Percentiles rank a stretch among this genome's conserved stretches.
phyloP scores from a whole-genome alignment of 148 eudicot species.

The Nyssa sinensis region DNA sequence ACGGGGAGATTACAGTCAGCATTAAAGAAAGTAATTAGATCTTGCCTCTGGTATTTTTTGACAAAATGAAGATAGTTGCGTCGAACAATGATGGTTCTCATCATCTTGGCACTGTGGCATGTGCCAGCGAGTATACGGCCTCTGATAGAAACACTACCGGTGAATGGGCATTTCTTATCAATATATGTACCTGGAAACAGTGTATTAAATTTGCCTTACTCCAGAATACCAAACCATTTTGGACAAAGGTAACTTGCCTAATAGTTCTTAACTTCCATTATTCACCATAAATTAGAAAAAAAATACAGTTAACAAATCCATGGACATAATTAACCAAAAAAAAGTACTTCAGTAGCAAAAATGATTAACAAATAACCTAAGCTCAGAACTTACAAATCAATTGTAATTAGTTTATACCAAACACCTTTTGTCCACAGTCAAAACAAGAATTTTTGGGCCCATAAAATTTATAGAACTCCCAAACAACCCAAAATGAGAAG shows the following conservation, averaged over 20 bases:
- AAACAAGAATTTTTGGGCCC: too few relatives aligned
- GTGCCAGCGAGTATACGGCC: constrained; percentile 81
- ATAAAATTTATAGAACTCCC: too few relatives aligned
- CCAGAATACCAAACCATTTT: not conserved
- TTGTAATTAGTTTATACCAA: too few relatives aligned
- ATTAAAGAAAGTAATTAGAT: not conserved
- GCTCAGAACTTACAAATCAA: too few relatives aligned
- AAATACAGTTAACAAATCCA: too few relatives aligned
- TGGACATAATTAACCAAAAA: too few relatives aligned
- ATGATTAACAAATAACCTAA: too few relatives aligned
- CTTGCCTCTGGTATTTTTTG: constrained; percentile 72
- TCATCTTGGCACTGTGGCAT: constrained; percentile 92
- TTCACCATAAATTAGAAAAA: too few relatives aligned
- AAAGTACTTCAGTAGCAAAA: too few relatives aligned
- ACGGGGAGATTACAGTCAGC: not conserved
- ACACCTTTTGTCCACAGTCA: too few relatives aligned
- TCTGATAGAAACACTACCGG: constrained; percentile 68
- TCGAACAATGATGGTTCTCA: constrained; percentile 70
- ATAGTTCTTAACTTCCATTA: not conserved
- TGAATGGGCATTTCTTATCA: constrained; percentile 89
- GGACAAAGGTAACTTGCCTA: not conserved
- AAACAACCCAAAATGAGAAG: too few relatives aligned
- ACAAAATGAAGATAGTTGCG: constrained; percentile 74
- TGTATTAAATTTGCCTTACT: too few relatives aligned
- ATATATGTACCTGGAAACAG: constrained; percentile 53